phyloP scores from a whole-genome alignment of 345 rosid species.

The Corymbia maculata region DNA sequence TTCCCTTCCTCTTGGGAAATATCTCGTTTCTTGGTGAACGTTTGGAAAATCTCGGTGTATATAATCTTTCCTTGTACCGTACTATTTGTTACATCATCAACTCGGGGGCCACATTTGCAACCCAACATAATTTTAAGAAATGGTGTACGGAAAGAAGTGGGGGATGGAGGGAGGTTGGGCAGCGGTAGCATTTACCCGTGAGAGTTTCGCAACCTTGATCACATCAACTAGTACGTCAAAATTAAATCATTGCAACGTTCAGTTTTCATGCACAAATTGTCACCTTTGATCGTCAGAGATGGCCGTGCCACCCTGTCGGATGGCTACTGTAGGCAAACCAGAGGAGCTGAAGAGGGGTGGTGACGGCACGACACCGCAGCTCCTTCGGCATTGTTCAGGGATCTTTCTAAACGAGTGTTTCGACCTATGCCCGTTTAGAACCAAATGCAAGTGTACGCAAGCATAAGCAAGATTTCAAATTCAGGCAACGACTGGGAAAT shows the following conservation, averaged over 20 bases:
- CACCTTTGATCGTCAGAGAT: background rate
- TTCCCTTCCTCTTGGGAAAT: background rate
- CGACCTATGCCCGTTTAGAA: too few relatives aligned
- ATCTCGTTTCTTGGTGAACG: background rate
- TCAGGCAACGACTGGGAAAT: background rate
- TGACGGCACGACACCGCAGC: background rate
- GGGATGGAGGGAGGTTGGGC: background rate
- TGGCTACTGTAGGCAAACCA: background rate
- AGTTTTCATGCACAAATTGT: background rate
- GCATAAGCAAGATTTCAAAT: background rate
- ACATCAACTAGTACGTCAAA: background rate
- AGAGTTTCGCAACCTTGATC: background rate
- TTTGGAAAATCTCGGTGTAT: background rate
- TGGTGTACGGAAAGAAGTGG: background rate
- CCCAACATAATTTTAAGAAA: background rate
- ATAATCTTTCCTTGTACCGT: background rate
- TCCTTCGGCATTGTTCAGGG: background rate
- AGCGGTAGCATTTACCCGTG: background rate
- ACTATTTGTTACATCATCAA: background rate
- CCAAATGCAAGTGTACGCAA: background rate
- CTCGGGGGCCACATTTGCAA: background rate
- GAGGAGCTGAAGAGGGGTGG: background rate
- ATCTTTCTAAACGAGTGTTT: background rate
- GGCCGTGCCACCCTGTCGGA: background rate
- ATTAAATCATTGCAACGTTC: background rate